Conservation (phyloP, 495 filamentous ascomycete species). For the Podospora appendiculata region DNA sequence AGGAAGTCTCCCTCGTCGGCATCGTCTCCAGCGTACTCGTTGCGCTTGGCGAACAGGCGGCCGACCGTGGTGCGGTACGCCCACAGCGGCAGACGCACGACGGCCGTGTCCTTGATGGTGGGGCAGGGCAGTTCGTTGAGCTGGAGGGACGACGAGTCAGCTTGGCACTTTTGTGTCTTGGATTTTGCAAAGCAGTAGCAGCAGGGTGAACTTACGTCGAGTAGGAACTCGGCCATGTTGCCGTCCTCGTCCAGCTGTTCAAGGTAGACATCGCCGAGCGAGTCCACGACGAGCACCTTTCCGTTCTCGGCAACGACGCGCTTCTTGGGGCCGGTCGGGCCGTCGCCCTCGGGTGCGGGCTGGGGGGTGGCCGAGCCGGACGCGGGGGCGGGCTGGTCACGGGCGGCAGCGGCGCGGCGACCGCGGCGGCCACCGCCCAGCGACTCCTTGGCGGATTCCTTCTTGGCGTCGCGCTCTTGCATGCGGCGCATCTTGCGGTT, state of each 20-base stretch:
- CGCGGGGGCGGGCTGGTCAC: constrained; percentile 10
- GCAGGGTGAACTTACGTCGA: constrained; percentile 57
- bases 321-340: constrained; percentile 63
- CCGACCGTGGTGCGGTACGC: constrained; percentile 51
- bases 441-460: constrained; percentile 43
- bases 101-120: constrained; percentile 59
- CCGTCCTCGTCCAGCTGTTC: constrained; percentile 87
- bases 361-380: constrained; percentile 23
- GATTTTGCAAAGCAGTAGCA: not conserved
- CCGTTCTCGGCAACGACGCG: constrained; percentile 87
- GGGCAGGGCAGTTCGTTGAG: constrained; percentile 59
- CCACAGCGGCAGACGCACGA: constrained; percentile 63
- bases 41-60: constrained; percentile 35
- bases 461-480: constrained; percentile 74
- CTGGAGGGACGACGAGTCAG: constrained; percentile 16
- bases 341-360: constrained; percentile 25
- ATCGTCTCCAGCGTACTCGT: constrained; percentile 26
- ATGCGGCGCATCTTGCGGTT: constrained; percentile 83
- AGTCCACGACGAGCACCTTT: constrained; percentile 89
- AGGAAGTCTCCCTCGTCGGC: constrained; percentile 21
- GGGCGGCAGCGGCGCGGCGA: constrained; percentile 8
- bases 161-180: not conserved
- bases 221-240: constrained; percentile 67
- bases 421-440: constrained; percentile 20
- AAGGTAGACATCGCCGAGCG: constrained; percentile 81